Evolutionary conservation across 106 monocot species (phyloP).

Genomic region (Dioscorea alata): DNA sequence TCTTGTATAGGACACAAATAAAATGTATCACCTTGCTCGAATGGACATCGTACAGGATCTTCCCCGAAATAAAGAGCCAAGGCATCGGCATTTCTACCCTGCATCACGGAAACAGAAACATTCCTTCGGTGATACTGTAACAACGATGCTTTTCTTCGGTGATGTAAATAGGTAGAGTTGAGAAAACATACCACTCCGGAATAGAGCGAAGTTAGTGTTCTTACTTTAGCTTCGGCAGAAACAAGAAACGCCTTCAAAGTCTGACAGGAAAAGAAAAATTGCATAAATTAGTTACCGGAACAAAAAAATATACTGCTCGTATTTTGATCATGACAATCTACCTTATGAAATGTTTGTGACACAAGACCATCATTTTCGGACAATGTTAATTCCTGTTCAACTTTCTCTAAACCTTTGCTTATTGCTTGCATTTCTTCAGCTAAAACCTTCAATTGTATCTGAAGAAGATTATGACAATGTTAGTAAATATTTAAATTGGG

Average conservation of each 20-base stretch:
- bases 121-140: not conserved
- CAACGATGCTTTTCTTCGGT: not conserved
- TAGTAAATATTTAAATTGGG: not conserved
- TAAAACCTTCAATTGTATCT: conserved; percentile 82
- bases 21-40: conserved; percentile 53
- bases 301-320: not conserved
- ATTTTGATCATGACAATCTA: not conserved
- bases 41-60: conserved; percentile 59
- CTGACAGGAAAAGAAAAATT: conserved; percentile 22
- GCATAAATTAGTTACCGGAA: not conserved
- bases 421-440: conserved; percentile 94
- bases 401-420: conserved; percentile 78
- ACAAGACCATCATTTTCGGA: conserved; percentile 80
- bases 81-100: conserved; percentile 69
- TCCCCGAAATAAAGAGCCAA: conserved; percentile 51
- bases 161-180: not conserved
- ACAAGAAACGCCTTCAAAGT: conserved; percentile 42
- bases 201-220: conserved; percentile 48
- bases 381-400: conserved; percentile 70
- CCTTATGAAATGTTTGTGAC: conserved; percentile 68
- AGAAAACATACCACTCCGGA: conserved; percentile 36
- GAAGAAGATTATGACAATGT: not conserved
- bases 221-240: conserved; percentile 49
- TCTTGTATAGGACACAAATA: not conserved
- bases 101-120: not conserved